Conservation (phyloP, 208 protist species). For the Porcisia hertigi region DNA sequence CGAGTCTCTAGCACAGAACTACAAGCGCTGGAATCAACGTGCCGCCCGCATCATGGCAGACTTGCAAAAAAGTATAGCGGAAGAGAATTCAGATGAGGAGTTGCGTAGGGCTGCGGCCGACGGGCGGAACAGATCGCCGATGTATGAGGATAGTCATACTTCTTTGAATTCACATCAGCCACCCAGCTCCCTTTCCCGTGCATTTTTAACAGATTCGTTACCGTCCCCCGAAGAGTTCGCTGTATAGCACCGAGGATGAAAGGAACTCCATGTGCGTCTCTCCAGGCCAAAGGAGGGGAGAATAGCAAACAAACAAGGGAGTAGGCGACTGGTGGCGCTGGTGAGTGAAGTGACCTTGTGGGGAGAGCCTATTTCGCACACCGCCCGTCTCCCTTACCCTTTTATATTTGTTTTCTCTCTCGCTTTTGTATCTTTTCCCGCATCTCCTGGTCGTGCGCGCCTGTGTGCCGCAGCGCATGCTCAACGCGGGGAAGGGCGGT, state of each 20-base stretch:
- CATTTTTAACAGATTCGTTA: not conserved
- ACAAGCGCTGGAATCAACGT: constrained; percentile 74
- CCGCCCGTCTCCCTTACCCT: too few species aligned
- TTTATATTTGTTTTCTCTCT: too few species aligned
- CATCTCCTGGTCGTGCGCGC: too few species aligned
- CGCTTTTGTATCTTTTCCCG: too few species aligned
- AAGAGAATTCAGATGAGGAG: constrained; percentile 23
- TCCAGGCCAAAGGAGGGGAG: too few species aligned
- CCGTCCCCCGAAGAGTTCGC: constrained; percentile 30
- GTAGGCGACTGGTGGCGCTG: too few species aligned
- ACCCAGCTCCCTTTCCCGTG: not conserved
- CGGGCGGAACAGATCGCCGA: not conserved
- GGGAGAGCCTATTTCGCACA: too few species aligned
- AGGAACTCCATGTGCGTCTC: too few species aligned
- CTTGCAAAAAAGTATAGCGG: constrained; percentile 36
- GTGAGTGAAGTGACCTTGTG: not conserved
- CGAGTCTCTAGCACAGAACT: constrained; percentile 57
- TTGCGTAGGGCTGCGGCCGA: not conserved
- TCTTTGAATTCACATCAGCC: not conserved
- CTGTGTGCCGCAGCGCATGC: too few species aligned
- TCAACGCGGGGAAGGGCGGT: too few species aligned
- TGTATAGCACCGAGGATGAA: constrained; percentile 8
- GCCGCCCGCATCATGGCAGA: constrained; percentile 76
- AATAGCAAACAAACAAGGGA: too few species aligned
- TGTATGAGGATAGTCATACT: constrained; percentile 2